Conservation (phyloP, 805 yeast genomes). For the Scheffersomyces amazonensis region DNA sequence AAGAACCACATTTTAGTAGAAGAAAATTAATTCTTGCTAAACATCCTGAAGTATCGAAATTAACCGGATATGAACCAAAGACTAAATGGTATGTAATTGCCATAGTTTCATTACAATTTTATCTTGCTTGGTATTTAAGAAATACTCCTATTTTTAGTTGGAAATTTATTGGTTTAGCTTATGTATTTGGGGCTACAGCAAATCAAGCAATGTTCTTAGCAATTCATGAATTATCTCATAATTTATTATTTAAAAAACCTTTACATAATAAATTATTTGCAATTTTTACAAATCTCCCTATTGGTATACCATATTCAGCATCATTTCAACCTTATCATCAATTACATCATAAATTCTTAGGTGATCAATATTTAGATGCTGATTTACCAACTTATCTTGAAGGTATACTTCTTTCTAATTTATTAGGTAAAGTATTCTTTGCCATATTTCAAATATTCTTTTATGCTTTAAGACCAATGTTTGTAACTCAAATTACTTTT, state of each 20-base stretch:
- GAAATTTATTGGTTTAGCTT: slow-evolving; percentile 62
- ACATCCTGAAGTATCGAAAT: slow-evolving; percentile 75
- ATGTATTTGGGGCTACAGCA: slow-evolving; percentile 80
- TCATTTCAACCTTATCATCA: slow-evolving; percentile 89
- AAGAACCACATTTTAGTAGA: slow-evolving; percentile 77
- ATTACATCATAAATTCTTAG: slow-evolving; percentile 85
- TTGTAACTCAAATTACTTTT: slow-evolving; percentile 69
- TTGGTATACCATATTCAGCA: slow-evolving; percentile 88
- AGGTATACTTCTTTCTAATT: slow-evolving; percentile 68
- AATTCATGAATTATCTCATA: slow-evolving; percentile 86
- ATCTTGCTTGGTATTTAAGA: slow-evolving; percentile 59
- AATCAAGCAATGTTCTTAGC: slow-evolving; percentile 83
- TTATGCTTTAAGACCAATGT: slow-evolving; percentile 89
- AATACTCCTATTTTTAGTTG: slow-evolving; percentile 50
- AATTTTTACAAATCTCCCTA: slow-evolving; percentile 76
- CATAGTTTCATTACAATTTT: slow-evolving; percentile 68
- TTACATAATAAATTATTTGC: slow-evolving; percentile 74
- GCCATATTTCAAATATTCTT: slow-evolving; percentile 87
- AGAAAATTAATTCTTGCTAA: slow-evolving; percentile 70
- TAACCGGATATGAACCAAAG: slow-evolving; percentile 82
- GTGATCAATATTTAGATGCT: slow-evolving; percentile 80
- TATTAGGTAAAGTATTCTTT: slow-evolving; percentile 85
- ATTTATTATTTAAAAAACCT: slow-evolving; percentile 78
- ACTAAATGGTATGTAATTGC: slow-evolving; percentile 72
- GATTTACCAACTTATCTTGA: slow-evolving; percentile 84